These are phyloP conservation scores for Microcera coccophila DNA, from an alignment of 2,329 filamentous ascomycete genomes.

Conservation along the genomic window DNA sequence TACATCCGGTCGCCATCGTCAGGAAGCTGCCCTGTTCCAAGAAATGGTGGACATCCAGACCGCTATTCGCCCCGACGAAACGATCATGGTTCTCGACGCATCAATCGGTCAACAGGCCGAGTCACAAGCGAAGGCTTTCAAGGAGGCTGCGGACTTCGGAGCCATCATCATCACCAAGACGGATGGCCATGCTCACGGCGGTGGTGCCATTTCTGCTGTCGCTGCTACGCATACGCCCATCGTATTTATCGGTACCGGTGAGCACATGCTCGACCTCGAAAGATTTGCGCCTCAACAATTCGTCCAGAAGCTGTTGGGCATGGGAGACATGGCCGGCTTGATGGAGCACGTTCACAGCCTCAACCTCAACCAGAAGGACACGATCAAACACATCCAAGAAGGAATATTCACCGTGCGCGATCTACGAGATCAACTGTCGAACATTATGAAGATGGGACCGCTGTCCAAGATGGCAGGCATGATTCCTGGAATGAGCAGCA, in stretches of 20 bases:
- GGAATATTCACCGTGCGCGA: slow-evolving; percentile 95
- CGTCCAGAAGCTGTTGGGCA: slow-evolving; percentile 87
- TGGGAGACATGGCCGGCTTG: slow-evolving; percentile 93
- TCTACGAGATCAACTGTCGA: slow-evolving; percentile 88
- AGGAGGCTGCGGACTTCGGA: slow-evolving; percentile 93
- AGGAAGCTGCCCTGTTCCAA: slow-evolving; percentile 90
- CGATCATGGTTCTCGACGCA: slow-evolving; percentile 95
- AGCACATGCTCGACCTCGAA: slow-evolving; percentile 94
- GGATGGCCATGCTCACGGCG: slow-evolving; percentile 89
- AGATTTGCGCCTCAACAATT: slow-evolving; percentile 90
- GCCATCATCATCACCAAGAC: slow-evolving; percentile 99
- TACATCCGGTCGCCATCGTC: slow-evolving; percentile 89
- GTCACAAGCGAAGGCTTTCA: slow-evolving; percentile 92
- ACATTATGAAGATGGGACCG: slow-evolving; percentile 99
- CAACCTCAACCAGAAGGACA: slow-evolving; percentile 96
- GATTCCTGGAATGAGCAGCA: slow-evolving; percentile 90
- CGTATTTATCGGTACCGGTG: slow-evolving; percentile 95
- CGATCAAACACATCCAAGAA: slow-evolving; percentile 97
- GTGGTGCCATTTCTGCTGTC: slow-evolving; percentile 95
- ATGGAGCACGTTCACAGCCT: slow-evolving; percentile 96
- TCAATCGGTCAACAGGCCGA: slow-evolving; percentile 96
- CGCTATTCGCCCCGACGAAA: slow-evolving; percentile 85
- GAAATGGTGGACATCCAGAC: slow-evolving; percentile 97
- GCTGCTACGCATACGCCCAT: slow-evolving; percentile 95
- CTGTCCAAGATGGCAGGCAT: slow-evolving; percentile 97